These are phyloP conservation scores for Lepiota venenata DNA, from an alignment of 768 basidiomycete species.

Conservation along the genomic window DNA sequence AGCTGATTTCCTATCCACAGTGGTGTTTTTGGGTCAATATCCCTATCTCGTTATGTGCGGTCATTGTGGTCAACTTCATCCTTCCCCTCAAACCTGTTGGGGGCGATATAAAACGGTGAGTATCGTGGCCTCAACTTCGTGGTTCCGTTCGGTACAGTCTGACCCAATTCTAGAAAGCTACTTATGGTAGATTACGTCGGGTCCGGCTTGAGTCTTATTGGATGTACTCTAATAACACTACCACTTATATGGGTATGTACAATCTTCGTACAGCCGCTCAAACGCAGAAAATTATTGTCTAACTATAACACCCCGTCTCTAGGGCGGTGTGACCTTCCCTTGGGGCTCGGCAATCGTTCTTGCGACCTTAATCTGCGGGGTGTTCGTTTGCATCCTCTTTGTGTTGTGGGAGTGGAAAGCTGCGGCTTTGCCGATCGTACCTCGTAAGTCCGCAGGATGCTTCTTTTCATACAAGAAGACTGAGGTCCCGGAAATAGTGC, in stretches of 20 bases:
- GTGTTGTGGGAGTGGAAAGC: constrained; percentile 73
- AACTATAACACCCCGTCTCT: background rate
- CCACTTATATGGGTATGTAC: constrained; percentile 67
- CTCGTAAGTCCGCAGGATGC: constrained; percentile 41
- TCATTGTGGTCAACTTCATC: constrained; percentile 54
- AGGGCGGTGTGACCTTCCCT: constrained; percentile 72
- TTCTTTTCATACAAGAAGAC: background rate
- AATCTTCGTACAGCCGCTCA: background rate
- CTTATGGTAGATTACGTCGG: constrained; percentile 65
- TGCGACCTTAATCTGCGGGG: constrained; percentile 52
- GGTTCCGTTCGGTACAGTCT: background rate
- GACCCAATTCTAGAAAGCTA: constrained; percentile 46
- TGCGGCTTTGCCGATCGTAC: constrained; percentile 68
- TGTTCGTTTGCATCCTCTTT: constrained; percentile 53
- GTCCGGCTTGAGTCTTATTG: constrained; percentile 51
- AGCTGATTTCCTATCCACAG: constrained; percentile 22
- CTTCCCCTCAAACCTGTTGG: constrained; percentile 68
- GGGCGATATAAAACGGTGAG: constrained; percentile 52
- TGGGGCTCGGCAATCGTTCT: constrained; percentile 69
- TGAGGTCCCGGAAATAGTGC: constrained; percentile 38
- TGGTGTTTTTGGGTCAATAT: constrained; percentile 80
- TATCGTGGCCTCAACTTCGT: background rate
- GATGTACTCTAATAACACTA: constrained; percentile 60
- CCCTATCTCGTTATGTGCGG: constrained; percentile 51
- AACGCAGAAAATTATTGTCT: background rate